Conservation (phyloP, 257 asterid genomes). For the Nemophila menziesii region DNA sequence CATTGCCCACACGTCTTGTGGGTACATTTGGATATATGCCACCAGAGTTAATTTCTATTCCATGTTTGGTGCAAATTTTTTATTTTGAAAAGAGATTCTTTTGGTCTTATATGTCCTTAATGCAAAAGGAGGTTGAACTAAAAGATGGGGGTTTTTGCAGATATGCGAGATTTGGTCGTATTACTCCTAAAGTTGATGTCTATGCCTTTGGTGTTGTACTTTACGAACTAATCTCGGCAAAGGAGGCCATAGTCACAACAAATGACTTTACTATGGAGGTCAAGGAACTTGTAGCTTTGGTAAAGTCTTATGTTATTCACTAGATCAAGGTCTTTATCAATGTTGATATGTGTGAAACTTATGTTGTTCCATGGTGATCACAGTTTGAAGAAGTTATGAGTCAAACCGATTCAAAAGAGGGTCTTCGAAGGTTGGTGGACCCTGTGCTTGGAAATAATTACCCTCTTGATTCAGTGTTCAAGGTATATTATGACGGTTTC, state of each 20-base stretch:
- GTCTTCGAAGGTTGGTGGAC: constrained; percentile 46
- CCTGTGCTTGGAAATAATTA: constrained; percentile 69
- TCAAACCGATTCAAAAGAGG: constrained; percentile 42
- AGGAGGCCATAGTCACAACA: constrained; percentile 5
- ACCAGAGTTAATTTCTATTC: constrained; percentile 65
- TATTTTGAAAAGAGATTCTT: neutral
- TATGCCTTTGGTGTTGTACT: constrained; percentile 94
- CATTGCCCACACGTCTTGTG: constrained; percentile 80
- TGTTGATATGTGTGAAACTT: too few species aligned
- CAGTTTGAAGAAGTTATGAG: constrained; percentile 82
- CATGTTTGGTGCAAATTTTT: neutral
- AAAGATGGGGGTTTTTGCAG: constrained; percentile 28
- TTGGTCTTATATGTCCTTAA: neutral
- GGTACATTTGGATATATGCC: constrained; percentile 99
- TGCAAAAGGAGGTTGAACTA: neutral
- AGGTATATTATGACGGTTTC: constrained; percentile 33
- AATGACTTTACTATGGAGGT: too few species aligned
- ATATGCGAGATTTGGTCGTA: constrained; percentile 85
- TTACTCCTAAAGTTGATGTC: constrained; percentile 89
- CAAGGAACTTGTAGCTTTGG: too few species aligned
- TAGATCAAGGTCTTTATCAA: too few species aligned
- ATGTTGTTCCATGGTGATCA: constrained; percentile 6
- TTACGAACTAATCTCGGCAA: constrained; percentile 61
- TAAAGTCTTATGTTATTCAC: too few species aligned
- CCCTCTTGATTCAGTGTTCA: constrained; percentile 57